Conservation (phyloP, 306 rosid species). For the Vigna hirtella region DNA sequence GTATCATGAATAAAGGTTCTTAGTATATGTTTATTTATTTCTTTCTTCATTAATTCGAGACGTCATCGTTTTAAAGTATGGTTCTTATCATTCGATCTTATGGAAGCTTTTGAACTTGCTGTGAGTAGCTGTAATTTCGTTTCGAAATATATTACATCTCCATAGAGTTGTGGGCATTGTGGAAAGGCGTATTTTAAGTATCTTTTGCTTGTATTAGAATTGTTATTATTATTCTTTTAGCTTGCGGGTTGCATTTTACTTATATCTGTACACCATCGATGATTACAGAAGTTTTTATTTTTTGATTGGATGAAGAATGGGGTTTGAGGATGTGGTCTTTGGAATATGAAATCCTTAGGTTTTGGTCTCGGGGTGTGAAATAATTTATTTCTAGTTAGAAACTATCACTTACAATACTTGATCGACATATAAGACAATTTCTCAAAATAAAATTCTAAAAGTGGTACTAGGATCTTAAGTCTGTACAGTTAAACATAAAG, state of each 20-base stretch:
- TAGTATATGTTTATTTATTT: conserved; percentile 44
- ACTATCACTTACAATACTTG: background rate
- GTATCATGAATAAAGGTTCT: conserved; percentile 51
- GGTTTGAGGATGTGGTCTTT: conserved; percentile 1
- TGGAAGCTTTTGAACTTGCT: conserved; percentile 13
- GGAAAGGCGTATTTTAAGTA: conserved; percentile 19
- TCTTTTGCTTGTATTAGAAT: conserved; percentile 16
- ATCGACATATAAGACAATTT: conserved; percentile 19
- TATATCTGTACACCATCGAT: background rate
- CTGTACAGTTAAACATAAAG: background rate
- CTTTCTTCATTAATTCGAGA: conserved; percentile 37
- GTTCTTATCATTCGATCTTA: conserved; percentile 28
- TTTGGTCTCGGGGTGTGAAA: conserved; percentile 4
- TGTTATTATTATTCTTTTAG: background rate
- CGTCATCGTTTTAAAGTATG: conserved; percentile 41
- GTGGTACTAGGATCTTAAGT: conserved; percentile 4
- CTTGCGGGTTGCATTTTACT: background rate
- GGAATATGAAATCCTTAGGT: conserved; percentile 1
- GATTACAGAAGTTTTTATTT: background rate
- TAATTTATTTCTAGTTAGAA: conserved; percentile 3
- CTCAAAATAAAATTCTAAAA: conserved; percentile 6
- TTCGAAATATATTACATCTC: conserved; percentile 25
- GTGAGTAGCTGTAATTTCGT: conserved; percentile 41
- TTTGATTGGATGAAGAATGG: background rate
- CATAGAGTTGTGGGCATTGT: conserved; percentile 6